Evolutionary conservation across 208 protist genomes (phyloP), one percentile per base, ranked within the genome.

Genomic region (Acanthamoeba healyi): DNA sequence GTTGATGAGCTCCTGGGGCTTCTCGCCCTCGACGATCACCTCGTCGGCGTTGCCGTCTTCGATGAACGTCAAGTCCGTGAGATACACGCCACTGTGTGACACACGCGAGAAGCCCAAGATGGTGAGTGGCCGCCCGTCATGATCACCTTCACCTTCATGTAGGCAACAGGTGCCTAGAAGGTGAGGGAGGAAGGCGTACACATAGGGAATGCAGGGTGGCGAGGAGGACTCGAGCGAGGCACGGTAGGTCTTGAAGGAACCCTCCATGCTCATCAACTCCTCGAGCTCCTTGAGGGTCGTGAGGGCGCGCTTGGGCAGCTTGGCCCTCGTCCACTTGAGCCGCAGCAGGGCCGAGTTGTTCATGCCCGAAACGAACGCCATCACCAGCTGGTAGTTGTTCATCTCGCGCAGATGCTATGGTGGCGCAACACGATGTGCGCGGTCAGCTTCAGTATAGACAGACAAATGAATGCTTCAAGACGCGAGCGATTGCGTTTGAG

Each of bases 341-440:
- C 84, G 84, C 7, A 90, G 84, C 26, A 90, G 32, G 9, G 84
- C 84, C 49, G 54, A 72, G 56, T 67, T 90, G 84, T 90, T 90
- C 34, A 90, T 58, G 17, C 84, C 84, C 38, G 38, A 54, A n/a
- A 90, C 44, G 36, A 90, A 58, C n/a, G 84, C 84, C 36, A 49
- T 90, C 24, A 90, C 29, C 51, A 90, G 36, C 34, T 90, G 84
- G 84, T 90, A 90, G 84, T 90, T 90, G 84, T 90, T 58, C 84
- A 90, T 90, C n/a, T 90, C 84, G 19, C 56, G 44, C 58, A 90
- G 56, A 32, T 90, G 84, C 84, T 89, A 10, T 9, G 49, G 26
- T 15, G 14, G 10, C 32, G 29, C 32, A 34, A n/a, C n/a, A n/a
- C n/a, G n/a, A n/a, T n/a, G n/a, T n/a, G n/a, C n/a, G n/a, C n/a